Evolutionary conservation across 2,329 filamentous ascomycete species (phyloP), one percentile per base, ranked within the genome.

Genomic region (Aspergillus amoenus): DNA sequence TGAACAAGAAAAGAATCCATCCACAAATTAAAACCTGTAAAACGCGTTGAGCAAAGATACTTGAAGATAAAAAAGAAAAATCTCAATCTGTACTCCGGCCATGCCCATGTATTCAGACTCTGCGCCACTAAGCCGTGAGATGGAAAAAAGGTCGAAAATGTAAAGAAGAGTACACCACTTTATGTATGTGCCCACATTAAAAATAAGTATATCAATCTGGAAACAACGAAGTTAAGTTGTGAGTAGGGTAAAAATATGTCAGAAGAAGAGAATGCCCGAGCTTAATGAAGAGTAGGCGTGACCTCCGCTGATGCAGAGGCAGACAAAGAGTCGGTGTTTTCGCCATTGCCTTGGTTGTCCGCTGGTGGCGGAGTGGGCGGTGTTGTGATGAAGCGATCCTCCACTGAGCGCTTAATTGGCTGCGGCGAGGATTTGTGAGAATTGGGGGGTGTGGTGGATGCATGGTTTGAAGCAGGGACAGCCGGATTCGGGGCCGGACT

Each of bases 341-440:
- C 79, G 32, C 77, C 70, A 49, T 83, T 82, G 66, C 85, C 89
- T 68, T 89, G 89, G 40, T 84, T 84, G 65, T 88, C 87, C 64
- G 83, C 87, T 2, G 87, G 89, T 53, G 90, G 80, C 21, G 81
- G 81, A 1, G 88, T 89, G 1, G 87, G 88, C 8, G 86, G 84
- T 0, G 82, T 81, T 9, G 17, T 52, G 86, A 81, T 74, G 76
- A 73, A 67, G 77, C 73, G 64, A 83, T 75, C 56, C 79, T 74
- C 59, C 79, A 77, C 64, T 11, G 66, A 64, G 42, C 73, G 65
- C 61, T 70, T 72, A 27, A 65, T 63, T 3, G 70, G 72, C 49
- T 73, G 73, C 5, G 70, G 74, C 5, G 71, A 75, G 17, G 70
- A 73, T 56, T 74, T 75, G 66, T 74, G 73, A 9, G 73, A 75